Conservation (phyloP, 2,329 filamentous ascomycete species). For the Aspergillus puulaauensis region DNA sequence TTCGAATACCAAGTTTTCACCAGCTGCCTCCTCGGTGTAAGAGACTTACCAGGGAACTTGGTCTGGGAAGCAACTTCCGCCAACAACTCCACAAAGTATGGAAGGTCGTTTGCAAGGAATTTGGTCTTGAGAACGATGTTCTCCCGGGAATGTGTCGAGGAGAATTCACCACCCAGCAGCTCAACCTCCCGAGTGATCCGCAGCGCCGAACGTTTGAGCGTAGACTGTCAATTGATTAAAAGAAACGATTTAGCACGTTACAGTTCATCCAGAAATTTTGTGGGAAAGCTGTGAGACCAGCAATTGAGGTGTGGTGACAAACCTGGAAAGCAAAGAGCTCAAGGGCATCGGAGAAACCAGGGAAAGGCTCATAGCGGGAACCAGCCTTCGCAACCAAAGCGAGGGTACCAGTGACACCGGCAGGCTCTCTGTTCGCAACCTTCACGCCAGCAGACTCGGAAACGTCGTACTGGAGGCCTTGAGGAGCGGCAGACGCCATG, state of each 20-base stretch:
- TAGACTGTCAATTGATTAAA: slow-evolving; percentile 61
- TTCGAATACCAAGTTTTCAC: not conserved
- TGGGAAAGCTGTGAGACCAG: not conserved
- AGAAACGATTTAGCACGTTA: slow-evolving; percentile 12
- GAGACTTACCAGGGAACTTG: slow-evolving; percentile 69
- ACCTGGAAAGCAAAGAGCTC: slow-evolving; percentile 99
- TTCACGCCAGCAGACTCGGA: slow-evolving; percentile 86
- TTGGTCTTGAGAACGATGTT: slow-evolving; percentile 88
- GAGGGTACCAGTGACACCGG: slow-evolving; percentile 85
- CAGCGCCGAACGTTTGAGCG: slow-evolving; percentile 80
- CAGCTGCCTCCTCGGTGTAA: not conserved
- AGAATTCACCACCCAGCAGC: slow-evolving; percentile 88
- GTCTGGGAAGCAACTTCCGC: slow-evolving; percentile 87
- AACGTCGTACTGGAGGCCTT: slow-evolving; percentile 82
- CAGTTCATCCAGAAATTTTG: not conserved
- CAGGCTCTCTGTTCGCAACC: slow-evolving; percentile 84
- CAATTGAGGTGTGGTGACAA: slow-evolving; percentile 32
- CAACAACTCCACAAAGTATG: slow-evolving; percentile 95
- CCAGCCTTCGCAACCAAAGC: slow-evolving; percentile 92
- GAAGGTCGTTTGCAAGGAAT: slow-evolving; percentile 93
- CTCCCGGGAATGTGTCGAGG: slow-evolving; percentile 86
- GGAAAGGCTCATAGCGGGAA: slow-evolving; percentile 85
- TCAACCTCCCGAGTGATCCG: slow-evolving; percentile 94
- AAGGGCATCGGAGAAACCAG: slow-evolving; percentile 84
- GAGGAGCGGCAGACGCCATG: slow-evolving; percentile 66